phyloP scores from a whole-genome alignment of 1,284 basidiomycete genomes.

The Takashimella koratensis region DNA sequence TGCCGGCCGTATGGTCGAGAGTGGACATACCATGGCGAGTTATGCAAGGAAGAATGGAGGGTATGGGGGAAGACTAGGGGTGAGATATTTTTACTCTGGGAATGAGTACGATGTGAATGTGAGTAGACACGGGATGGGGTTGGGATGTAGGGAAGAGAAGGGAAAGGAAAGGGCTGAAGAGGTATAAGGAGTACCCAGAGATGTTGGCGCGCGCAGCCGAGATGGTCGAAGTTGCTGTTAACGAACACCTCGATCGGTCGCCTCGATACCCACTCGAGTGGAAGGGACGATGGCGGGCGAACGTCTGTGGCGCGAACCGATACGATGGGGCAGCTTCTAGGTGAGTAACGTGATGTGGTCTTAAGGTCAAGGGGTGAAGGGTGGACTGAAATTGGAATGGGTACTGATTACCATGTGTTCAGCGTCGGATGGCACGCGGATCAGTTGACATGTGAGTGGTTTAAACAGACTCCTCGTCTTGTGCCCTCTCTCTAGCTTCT shows the following conservation, averaged over 20 bases:
- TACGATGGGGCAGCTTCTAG: constrained; percentile 74
- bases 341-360: constrained; percentile 26
- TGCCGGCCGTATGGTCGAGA: constrained; percentile 46
- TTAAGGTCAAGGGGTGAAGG: no score
- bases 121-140: neutral
- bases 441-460: constrained; percentile 49
- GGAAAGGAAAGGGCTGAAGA: no score
- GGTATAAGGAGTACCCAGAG: constrained; percentile 62
- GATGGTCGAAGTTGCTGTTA: constrained; percentile 72
- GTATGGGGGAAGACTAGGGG: constrained; percentile 12
- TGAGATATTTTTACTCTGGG: constrained; percentile 32
- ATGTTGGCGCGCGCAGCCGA: constrained; percentile 74
- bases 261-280: constrained; percentile 69
- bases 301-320: constrained; percentile 86
- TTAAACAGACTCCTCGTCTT: neutral
- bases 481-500: no score
- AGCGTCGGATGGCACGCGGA: constrained; percentile 82
- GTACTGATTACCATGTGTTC: neutral
- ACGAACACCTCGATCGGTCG: constrained; percentile 63
- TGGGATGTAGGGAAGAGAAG: constrained; percentile 8
- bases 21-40: constrained; percentile 69
- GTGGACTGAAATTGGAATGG: neutral
- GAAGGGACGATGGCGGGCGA: constrained; percentile 73
- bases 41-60: constrained; percentile 58
- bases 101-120: constrained; percentile 14